Percentiles rank a stretch among this genome's conserved stretches.
These are phyloP conservation scores for Glomus cerebriforme DNA, from an alignment of 192 early-diverging fungal genomes.

Conservation along the genomic window DNA sequence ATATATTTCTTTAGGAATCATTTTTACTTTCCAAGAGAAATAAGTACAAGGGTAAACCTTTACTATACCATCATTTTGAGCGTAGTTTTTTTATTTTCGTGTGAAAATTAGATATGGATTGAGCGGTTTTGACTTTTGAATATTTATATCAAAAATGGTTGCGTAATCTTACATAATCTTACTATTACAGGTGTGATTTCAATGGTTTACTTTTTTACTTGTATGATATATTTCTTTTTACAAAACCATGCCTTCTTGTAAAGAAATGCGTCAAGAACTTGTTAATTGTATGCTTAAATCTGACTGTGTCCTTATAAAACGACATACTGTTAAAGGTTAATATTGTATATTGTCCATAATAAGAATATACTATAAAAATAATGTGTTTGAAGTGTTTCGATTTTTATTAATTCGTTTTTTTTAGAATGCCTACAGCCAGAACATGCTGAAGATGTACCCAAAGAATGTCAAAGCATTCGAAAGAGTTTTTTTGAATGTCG, in stretches of 20 bases:
- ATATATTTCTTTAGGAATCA: neutral
- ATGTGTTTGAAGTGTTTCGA: too few species aligned
- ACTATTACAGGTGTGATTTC: neutral
- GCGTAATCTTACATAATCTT: neutral
- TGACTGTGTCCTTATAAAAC: conserved; percentile 52
- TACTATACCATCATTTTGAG: conserved; percentile 10
- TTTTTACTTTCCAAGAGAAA: neutral
- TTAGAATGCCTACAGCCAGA: conserved; percentile 55
- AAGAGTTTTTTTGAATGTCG: conserved; percentile 59
- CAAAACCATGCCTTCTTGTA: conserved; percentile 54
- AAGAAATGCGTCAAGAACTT: conserved; percentile 57
- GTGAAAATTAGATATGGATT: neutral
- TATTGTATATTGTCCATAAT: too few species aligned
- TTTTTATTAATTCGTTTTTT: neutral
- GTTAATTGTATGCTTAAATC: conserved; percentile 62
- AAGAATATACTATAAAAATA: too few species aligned
- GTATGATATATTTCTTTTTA: neutral
- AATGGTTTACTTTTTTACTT: neutral
- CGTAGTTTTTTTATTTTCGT: neutral
- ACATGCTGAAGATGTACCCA: conserved; percentile 50
- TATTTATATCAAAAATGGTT: neutral
- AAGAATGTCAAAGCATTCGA: conserved; percentile 56
- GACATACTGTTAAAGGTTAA: conserved; percentile 40
- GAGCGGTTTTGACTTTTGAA: neutral
- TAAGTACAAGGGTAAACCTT: neutral